Base-by-base conservation (phyloP, 768 basidiomycete species). In the Tremella mesenterica region DNA sequence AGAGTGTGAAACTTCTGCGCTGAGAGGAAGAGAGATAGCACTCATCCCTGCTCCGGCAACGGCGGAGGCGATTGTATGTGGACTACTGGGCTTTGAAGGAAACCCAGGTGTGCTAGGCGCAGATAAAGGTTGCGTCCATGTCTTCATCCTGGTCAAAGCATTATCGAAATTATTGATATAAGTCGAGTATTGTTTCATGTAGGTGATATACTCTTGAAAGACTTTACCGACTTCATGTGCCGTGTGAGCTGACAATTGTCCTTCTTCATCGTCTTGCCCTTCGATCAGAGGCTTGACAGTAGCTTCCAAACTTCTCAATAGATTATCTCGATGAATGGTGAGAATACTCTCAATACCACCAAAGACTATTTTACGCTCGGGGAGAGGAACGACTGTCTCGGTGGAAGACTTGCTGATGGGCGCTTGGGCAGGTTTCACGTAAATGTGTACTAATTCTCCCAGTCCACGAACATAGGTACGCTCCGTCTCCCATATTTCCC, bases 81-180 rank as follows among this genome's bases (percentile, higher is more conserved):
- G 43, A 23, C 51, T 36, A 21, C 25, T 63, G 13, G 50, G 28
- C 9, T 41, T 10, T n/a, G n/a, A n/a, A n/a, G n/a, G n/a, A n/a
- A n/a, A n/a, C 21, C 23, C n/a, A 26, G 61, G 50, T 6, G 59
- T 70, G 20, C 43, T 50, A 13, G 62, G 54, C 3, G 48, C 46
- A 4, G 63, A 53, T 6, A 51, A 45, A 13, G 60, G 52, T 21
- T 66, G 55, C 29, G 82, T 79, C 95, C 95, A 99, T 48, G 82
- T 79, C 71, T 85, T 86, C 64, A 96, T 82, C 44, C 91, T 83
- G 57, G 87, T 82, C 10, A 92, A 81, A 1, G 90, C 86, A 69
- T 84, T 88, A 71, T 97, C 92, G 72, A 96, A 97, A 73, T 93
- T 92, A 74, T 97, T 96, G 79, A 93, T 93, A 71, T 96, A 99